Conservation (phyloP, 805 yeast genomes). For the Spencermartinsiella europaea region DNA sequence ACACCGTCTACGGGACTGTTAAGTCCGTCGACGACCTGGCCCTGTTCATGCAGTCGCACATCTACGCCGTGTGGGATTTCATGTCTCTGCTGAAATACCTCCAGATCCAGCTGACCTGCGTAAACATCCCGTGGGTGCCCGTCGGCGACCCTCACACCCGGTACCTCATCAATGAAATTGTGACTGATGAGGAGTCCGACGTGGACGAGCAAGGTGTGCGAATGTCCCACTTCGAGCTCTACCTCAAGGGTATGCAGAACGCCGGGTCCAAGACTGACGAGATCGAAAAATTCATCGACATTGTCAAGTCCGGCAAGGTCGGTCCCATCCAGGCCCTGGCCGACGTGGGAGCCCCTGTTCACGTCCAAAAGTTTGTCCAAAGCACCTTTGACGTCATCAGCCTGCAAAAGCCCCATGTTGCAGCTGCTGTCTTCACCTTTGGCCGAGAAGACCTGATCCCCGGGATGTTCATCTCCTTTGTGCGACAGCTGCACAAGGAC, state of each 20-base stretch:
- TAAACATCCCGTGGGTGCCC: slow-evolving; percentile 20
- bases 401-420: slow-evolving; percentile 17
- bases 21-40: slow-evolving; percentile 16
- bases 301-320: slow-evolving; percentile 7
- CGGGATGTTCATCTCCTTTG: slow-evolving; percentile 21
- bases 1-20: slow-evolving; percentile 17
- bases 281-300: slow-evolving; percentile 12
- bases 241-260: slow-evolving; percentile 16
- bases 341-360: slow-evolving; percentile 9
- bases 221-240: slow-evolving; percentile 20
- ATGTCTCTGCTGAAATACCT: slow-evolving; percentile 19
- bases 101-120: slow-evolving; percentile 18
- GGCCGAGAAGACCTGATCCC: slow-evolving; percentile 22
- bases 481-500: slow-evolving; percentile 17
- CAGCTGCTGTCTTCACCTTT: slow-evolving; percentile 22
- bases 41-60: slow-evolving; percentile 17
- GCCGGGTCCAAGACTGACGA: slow-evolving; percentile 17
- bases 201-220: slow-evolving; percentile 18
- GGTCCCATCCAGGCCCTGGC: slow-evolving; percentile 9
- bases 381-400: slow-evolving; percentile 17
- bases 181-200: slow-evolving; percentile 20
- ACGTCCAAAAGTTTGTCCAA: slow-evolving; percentile 15
- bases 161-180: slow-evolving; percentile 21
- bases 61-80: slow-evolving; percentile 23
- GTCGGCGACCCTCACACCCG: slow-evolving; percentile 19